These are phyloP conservation scores for Russula sp. DNA, from an alignment of 768 basidiomycete genomes.

Conservation along the genomic window DNA sequence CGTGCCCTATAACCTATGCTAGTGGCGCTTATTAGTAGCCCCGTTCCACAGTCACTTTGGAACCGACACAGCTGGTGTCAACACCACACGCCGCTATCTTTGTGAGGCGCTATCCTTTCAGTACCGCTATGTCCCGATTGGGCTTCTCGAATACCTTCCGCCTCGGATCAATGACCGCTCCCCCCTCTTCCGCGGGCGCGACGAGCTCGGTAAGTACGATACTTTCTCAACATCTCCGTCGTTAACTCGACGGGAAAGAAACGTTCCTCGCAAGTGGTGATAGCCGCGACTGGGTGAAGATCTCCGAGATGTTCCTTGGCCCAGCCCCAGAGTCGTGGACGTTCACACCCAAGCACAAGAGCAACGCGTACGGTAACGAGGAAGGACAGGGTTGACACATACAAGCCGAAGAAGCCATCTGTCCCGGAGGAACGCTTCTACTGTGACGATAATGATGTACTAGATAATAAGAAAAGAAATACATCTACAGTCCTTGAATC, in stretches of 20 bases:
- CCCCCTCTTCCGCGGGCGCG: slow-evolving; percentile 79
- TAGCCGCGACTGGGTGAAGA: slow-evolving; percentile 84
- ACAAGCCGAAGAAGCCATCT: background rate
- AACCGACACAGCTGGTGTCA: slow-evolving; percentile 82
- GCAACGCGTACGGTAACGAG: slow-evolving; percentile 59
- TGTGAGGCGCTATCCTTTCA: slow-evolving; percentile 96
- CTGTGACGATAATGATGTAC: slow-evolving; percentile 2
- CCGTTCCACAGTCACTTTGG: slow-evolving; percentile 64
- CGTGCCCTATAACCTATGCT: background rate
- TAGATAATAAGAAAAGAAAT: slow-evolving; percentile 17
- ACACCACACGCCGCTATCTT: slow-evolving; percentile 86
- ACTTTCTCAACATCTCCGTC: slow-evolving; percentile 1
- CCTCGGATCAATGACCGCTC: slow-evolving; percentile 85
- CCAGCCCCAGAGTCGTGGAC: slow-evolving; percentile 75
- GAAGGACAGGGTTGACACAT: slow-evolving; percentile 52
- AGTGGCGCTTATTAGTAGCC: background rate
- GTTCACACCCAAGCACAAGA: slow-evolving; percentile 93
- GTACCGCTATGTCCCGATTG: slow-evolving; percentile 93
- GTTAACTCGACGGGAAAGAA: slow-evolving; percentile 41
- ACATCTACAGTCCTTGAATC: background rate
- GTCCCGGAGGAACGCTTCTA: background rate
- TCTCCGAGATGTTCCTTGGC: slow-evolving; percentile 94
- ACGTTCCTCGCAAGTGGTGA: slow-evolving; percentile 75
- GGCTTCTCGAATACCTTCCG: slow-evolving; percentile 79
- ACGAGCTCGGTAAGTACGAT: slow-evolving; percentile 69